Conservation (phyloP, 257 asterid genomes). For the Solanum microdontum region DNA sequence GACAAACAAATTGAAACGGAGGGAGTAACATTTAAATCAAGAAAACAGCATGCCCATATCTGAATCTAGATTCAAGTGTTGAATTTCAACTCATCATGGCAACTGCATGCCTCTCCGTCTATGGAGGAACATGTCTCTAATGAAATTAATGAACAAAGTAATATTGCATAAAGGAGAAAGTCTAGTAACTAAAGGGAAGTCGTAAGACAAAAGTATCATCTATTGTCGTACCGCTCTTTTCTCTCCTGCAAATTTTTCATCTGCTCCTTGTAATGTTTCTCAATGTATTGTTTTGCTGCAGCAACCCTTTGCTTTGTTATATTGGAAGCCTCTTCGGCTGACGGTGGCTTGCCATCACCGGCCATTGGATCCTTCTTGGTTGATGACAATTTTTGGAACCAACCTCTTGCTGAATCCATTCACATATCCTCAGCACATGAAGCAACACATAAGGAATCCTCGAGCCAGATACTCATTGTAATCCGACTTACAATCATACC, state of each 20-base stretch:
- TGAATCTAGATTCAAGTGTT: background rate
- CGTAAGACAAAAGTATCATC: background rate
- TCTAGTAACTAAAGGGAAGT: background rate
- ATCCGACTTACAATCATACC: slow-evolving; percentile 9
- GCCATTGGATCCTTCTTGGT: slow-evolving; percentile 69
- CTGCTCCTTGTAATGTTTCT: slow-evolving; percentile 92
- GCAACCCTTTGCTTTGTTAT: slow-evolving; percentile 88
- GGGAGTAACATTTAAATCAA: background rate
- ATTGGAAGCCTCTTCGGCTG: slow-evolving; percentile 76
- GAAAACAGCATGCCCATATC: background rate
- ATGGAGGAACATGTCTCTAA: background rate
- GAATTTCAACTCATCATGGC: background rate
- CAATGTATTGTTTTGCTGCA: slow-evolving; percentile 96
- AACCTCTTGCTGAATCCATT: slow-evolving; percentile 84
- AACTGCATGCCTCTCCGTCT: background rate
- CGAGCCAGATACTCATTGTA: slow-evolving; percentile 27
- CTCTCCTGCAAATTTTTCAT: slow-evolving; percentile 92
- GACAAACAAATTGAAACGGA: background rate
- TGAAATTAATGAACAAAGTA: background rate
- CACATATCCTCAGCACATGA: slow-evolving; percentile 25
- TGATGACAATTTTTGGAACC: slow-evolving; percentile 67
- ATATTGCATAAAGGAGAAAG: background rate
- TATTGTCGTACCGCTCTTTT: slow-evolving; percentile 59
- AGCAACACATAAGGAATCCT: slow-evolving; percentile 10
- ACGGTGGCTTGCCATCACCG: slow-evolving; percentile 35